Evolutionary conservation across 495 filamentous ascomycete species (phyloP), one percentile per base, ranked within the genome.

Genomic region (Usnea hakonensis): DNA sequence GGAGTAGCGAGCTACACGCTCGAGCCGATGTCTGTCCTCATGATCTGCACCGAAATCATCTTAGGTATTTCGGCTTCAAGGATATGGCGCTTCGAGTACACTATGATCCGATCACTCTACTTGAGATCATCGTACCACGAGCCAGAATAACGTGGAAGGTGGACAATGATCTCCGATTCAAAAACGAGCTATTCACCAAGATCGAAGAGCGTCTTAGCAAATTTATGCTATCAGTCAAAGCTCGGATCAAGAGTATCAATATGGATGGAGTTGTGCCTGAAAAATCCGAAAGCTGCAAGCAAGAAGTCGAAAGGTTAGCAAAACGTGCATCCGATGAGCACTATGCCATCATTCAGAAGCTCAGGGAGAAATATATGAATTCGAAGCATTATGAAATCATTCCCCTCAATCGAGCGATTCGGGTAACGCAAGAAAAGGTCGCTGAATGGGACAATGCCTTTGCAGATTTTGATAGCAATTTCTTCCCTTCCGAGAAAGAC

Each of bases 341-440:
- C 66, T 74, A 76, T 23, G 76, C 79, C 61, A 74, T 96, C 57
- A 76, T 91, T 53, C 81, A 80, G 26, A 89, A 89, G 55, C 77
- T 99, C 35, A 91, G 97, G 68, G 85, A 91, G 8, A 89, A 87
- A 64, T 99, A 99, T 70, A 91, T 90, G 77, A 84, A 83, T 58
- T 95, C 94, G 11, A 92, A 88, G 64, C 96, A 97, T 72, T 97
- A 95, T 76, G 95, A 97, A 73, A 86, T 96, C 61, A 91, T 96
- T 53, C 95, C 95, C 0, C 76, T 97, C 57, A 99, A 97, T 65
- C 78, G 87, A 60, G 90, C 91, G 37, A 81, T 96, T 46, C 83
- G 93, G 69, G 86, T 87, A 32, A 89, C 95, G 76, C 88, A 97
- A 65, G 92, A 96, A 70, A 95, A 90, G 66, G 91, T 92, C 11